Percentiles rank a stretch among this genome's conserved stretches.
These are phyloP conservation scores for Croton setiger DNA, from an alignment of 441 rosid genomes.

Conservation along the genomic window DNA sequence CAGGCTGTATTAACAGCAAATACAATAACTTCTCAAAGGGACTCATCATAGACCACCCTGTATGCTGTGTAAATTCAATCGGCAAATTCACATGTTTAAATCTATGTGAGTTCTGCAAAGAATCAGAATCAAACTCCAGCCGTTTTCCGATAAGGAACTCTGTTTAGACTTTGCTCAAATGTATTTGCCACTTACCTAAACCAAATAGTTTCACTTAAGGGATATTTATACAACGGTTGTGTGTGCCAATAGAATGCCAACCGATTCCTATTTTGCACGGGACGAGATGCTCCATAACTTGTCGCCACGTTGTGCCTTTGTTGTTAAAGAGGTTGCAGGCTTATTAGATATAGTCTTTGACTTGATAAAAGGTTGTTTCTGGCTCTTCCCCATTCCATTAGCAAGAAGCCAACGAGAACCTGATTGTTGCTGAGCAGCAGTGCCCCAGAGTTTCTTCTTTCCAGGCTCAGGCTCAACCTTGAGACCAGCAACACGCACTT, in stretches of 20 bases:
- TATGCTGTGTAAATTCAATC: not conserved
- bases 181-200: conserved; percentile 24
- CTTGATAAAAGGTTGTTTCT: conserved; percentile 51
- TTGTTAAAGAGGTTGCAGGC: conserved; percentile 28
- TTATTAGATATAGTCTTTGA: conserved; percentile 42
- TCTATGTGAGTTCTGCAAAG: not conserved
- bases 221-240: conserved; percentile 47
- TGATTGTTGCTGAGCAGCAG: conserved; percentile 63
- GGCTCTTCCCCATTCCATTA: conserved; percentile 92
- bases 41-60: not conserved
- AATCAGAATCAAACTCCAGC: not conserved
- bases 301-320: conserved; percentile 56
- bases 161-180: conserved; percentile 4
- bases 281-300: conserved; percentile 86
- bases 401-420: conserved; percentile 95
- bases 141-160: conserved; percentile 1
- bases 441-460: conserved; percentile 76
- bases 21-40: not conserved
- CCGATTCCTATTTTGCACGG: conserved; percentile 56
- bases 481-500: conserved; percentile 85
- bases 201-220: conserved; percentile 36
- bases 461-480: conserved; percentile 62
- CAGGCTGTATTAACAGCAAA: not conserved
- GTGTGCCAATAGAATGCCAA: conserved; percentile 38
- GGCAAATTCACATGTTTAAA: not conserved